These are phyloP conservation scores for Beauveria rudraprayagi DNA, from an alignment of 2,329 filamentous ascomycete species.

Conservation along the genomic window DNA sequence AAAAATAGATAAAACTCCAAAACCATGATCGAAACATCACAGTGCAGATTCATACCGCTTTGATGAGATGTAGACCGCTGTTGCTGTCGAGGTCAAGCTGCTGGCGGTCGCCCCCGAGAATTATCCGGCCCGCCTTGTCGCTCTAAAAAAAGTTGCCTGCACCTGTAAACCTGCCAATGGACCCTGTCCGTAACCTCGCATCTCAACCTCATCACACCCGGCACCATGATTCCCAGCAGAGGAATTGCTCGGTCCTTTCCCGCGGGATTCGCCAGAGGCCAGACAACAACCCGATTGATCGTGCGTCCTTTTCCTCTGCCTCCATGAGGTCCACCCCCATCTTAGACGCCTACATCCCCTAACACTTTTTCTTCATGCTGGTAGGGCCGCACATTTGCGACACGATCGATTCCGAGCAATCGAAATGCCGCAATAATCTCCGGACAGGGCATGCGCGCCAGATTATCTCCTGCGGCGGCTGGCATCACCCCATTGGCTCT, in stretches of 20 bases:
- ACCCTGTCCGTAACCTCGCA: constrained; percentile 14
- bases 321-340: not conserved
- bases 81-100: not conserved
- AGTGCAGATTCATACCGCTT: too few species aligned
- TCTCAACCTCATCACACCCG: constrained; percentile 15
- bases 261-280: constrained; percentile 24
- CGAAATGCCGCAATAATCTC: constrained; percentile 13
- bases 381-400: constrained; percentile 19
- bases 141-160: constrained; percentile 23
- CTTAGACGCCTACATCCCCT: not conserved
- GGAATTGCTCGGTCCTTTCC: constrained; percentile 33
- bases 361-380: constrained; percentile 14
- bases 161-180: constrained; percentile 15
- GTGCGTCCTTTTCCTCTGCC: constrained; percentile 17
- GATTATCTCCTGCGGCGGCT: constrained; percentile 5
- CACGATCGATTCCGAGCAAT: constrained; percentile 19
- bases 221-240: constrained; percentile 38
- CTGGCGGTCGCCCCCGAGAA: constrained; percentile 21
- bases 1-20: not conserved
- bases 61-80: not conserved
- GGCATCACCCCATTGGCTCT: constrained; percentile 21
- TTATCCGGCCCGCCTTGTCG: constrained; percentile 24
- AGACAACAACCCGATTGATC: constrained; percentile 19
- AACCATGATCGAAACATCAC: not conserved
- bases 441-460: not conserved